Percentiles rank a stretch among this genome's conserved stretches.
Evolutionary conservation across 805 yeast species (phyloP).

Genomic region (Hanseniaspora nectarophila): DNA sequence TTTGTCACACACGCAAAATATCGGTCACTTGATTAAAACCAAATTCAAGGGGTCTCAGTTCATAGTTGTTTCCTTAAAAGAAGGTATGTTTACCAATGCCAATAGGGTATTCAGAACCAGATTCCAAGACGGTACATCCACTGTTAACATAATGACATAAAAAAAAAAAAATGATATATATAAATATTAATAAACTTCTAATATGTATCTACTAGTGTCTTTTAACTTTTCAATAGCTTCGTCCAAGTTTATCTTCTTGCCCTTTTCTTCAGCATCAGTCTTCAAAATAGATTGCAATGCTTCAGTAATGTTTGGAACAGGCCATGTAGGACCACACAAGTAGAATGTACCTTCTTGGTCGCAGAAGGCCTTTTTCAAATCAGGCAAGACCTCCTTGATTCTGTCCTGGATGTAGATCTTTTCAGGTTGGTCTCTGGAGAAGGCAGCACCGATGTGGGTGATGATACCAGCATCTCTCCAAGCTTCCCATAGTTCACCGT

Average conservation of each 20-base stretch:
- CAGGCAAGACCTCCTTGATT: constrained; percentile 63
- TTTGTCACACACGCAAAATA: constrained; percentile 91
- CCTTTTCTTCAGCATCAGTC: constrained; percentile 57
- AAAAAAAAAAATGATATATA: neutral
- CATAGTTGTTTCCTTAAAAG: constrained; percentile 90
- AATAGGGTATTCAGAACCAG: constrained; percentile 86
- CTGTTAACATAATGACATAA: constrained; percentile 52
- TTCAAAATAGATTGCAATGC: constrained; percentile 72
- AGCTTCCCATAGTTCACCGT: constrained; percentile 97
- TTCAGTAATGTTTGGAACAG: constrained; percentile 89
- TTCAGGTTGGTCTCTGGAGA: constrained; percentile 91
- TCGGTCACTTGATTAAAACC: constrained; percentile 91
- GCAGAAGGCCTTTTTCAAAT: constrained; percentile 68
- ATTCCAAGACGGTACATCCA: constrained; percentile 93
- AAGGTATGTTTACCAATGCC: constrained; percentile 97
- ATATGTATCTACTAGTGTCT: constrained; percentile 80
- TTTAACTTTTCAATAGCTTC: constrained; percentile 85
- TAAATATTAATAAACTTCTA: constrained; percentile 66
- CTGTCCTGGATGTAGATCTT: constrained; percentile 92
- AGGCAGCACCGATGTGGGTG: constrained; percentile 94
- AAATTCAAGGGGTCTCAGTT: constrained; percentile 92
- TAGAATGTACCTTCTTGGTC: constrained; percentile 78
- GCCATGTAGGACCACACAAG: constrained; percentile 98
- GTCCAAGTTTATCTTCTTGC: constrained; percentile 57
- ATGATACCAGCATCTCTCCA: constrained; percentile 81